phyloP scores from a whole-genome alignment of 1,139 yeast species.

The Magnusiomyces suaveolens region DNA sequence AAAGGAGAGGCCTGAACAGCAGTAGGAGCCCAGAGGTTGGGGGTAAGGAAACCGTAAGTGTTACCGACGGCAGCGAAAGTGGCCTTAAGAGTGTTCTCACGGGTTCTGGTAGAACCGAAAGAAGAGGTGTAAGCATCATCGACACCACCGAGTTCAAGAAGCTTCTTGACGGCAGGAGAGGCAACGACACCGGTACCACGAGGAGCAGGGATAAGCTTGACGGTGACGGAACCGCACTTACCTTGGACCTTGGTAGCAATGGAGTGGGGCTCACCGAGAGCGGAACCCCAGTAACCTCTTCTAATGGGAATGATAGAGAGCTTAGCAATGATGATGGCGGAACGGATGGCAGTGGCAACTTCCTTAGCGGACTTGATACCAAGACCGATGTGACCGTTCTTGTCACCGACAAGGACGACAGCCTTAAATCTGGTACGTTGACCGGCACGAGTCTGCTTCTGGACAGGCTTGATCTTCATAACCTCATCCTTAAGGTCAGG shows the following conservation, averaged over 20 bases:
- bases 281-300: constrained; percentile 99
- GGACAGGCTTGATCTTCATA: constrained; percentile 99
- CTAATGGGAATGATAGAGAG: constrained; percentile 98
- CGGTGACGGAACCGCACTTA: constrained; percentile 98
- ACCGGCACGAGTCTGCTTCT: constrained; percentile 99
- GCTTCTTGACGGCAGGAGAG: constrained; percentile 98
- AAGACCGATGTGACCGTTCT: constrained; percentile 99
- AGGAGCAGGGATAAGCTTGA: constrained; percentile 99
- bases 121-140: constrained; percentile 99
- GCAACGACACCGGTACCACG: constrained; percentile 99
- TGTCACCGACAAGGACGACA: constrained; percentile 98
- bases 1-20: constrained; percentile 85
- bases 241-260: constrained; percentile 97
- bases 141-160: constrained; percentile 98
- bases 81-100: constrained; percentile 99
- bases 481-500: constrained; percentile 97
- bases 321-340: constrained; percentile 98
- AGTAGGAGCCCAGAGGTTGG: constrained; percentile 93
- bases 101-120: constrained; percentile 98
- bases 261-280: constrained; percentile 99
- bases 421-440: constrained; percentile 99
- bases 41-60: constrained; percentile 97
- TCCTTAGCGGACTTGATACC: constrained; percentile 99
- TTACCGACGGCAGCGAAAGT: constrained; percentile 98
- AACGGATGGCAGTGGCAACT: constrained; percentile 99